Evolutionary conservation across 208 protist species (phyloP), one percentile per base, ranked within the genome.

Genomic region (Acanthamoeba quina): DNA sequence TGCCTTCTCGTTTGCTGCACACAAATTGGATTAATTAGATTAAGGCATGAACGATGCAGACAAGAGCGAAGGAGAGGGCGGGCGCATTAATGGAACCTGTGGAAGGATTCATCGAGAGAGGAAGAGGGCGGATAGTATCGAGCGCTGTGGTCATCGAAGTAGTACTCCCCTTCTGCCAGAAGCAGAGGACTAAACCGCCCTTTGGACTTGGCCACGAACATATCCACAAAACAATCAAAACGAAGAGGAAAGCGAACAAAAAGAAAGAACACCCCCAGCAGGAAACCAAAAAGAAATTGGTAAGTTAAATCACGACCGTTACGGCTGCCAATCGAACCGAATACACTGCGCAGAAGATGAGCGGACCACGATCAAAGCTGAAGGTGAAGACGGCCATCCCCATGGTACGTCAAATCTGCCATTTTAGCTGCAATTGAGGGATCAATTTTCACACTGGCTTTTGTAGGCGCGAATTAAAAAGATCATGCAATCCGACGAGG

Each of bases 151-250:
- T 97, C 97, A 44, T 97, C 95, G 70, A 97, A 96, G 64, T 98
- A 97, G 64, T 98, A 95, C 83, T 97, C 97, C 11, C 95, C 97
- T 47, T 97, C 97, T 52, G 97, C 96, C 86, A 97, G 90, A 41
- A 97, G 94, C 47, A 97, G 88, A 5, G 97, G 52, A 15, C 47
- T 95, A 94, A 97, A 97, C 52, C 96, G 68, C 17, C 72, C 41
- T 21, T 60, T 89, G 26, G 34, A 64, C n/a, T 68, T 94, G 11
- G n/a, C 58, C 41, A 92, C 88, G 54, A 92, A 92, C 88, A 92
- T 92, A 31, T 11, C 9, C 24, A 3, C n/a, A 76, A 76, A 3
- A 6, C 31, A 76, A 34, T 76, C 34, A 19, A 72, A 72, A 72
- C 13, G 11, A 21, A n/a, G 2, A 29, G 60, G 58, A 26, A 26